phyloP scores from a whole-genome alignment of 2,329 filamentous ascomycete genomes.

The Fusarium sp. region DNA sequence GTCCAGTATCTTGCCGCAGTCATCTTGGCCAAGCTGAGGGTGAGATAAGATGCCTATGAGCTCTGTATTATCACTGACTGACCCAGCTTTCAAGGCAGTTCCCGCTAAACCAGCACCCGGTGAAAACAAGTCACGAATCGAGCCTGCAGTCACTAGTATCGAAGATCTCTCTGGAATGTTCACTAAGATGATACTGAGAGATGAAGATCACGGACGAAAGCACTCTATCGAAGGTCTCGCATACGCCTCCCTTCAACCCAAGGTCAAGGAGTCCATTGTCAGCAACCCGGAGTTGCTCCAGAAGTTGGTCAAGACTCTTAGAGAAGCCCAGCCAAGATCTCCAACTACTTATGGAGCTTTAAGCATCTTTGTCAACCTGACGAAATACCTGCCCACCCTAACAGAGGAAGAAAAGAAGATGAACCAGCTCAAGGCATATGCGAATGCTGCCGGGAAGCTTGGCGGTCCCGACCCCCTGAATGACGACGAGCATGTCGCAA shows the following conservation, averaged over 20 bases:
- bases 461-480: slow-evolving; percentile 72
- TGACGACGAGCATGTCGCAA: slow-evolving; percentile 77
- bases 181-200: slow-evolving; percentile 70
- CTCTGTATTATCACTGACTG: slow-evolving; percentile 55
- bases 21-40: slow-evolving; percentile 76
- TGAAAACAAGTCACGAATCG: slow-evolving; percentile 56
- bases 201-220: slow-evolving; percentile 66
- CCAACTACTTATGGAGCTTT: slow-evolving; percentile 85
- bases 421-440: slow-evolving; percentile 91
- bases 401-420: slow-evolving; percentile 95
- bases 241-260: slow-evolving; percentile 87
- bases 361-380: slow-evolving; percentile 87
- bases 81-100: slow-evolving; percentile 63
- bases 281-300: slow-evolving; percentile 74
- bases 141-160: slow-evolving; percentile 67
- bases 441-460: slow-evolving; percentile 80
- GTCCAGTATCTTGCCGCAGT: slow-evolving; percentile 76
- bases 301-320: slow-evolving; percentile 71
- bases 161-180: slow-evolving; percentile 73
- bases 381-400: slow-evolving; percentile 77
- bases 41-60: slow-evolving; percentile 46
- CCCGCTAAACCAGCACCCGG: slow-evolving; percentile 53
- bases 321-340: slow-evolving; percentile 68
- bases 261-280: slow-evolving; percentile 83
- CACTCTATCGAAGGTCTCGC: slow-evolving; percentile 90